Base-by-base conservation (phyloP, 2,329 filamentous ascomycete species). In the Acephala macrosclerotiorum region DNA sequence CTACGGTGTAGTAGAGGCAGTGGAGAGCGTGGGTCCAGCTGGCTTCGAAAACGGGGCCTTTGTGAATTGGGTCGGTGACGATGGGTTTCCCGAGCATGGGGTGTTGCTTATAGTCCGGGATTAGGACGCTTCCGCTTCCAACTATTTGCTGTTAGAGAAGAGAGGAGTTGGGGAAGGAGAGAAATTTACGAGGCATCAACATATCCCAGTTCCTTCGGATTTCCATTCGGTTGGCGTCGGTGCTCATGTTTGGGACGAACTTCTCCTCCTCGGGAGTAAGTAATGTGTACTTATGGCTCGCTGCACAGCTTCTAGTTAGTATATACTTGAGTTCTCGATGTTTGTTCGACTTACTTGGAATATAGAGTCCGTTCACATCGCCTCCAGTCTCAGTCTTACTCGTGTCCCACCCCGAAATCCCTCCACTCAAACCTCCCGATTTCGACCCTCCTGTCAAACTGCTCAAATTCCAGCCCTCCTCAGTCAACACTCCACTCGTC, bases 1-100 rank as follows among this genome's bases (percentile, higher is more conserved):
- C 76, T 9, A 77, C 70, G 3, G 71, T 67, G 61, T 76, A 77
- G 58, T 78, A 78, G 3, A 75, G 66, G 58, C 76, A 78, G 60
- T 77, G 76, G 5, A 77, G 61, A 4, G 76, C 75, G 60, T 77
- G 76, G 0, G 76, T 77, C 76, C 75, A 78, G 0, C 73, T 73
- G 3, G 75, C 76, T 70, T 78, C 76, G 53, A 71, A 77, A 4
- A 77, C 58, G 0, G 76, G 68, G 5, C 75, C 75, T 0, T 66
- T 66, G 1, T 73, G 72, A 18, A 75, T 72, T 16, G 75, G 75
- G 58, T 78, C 76, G 36, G 74, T 68, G 18, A 65, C 63, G 25
- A 78, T 74, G 1, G 75, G 76, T 14, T 75, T 68, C 9, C 76
- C 76, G 8, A 78, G 67, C 55, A 76, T 68, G 5, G 76, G 75